Evolutionary conservation across 192 early-diverging fungal species (phyloP).

Genomic region (Neocallimastix lanati): DNA sequence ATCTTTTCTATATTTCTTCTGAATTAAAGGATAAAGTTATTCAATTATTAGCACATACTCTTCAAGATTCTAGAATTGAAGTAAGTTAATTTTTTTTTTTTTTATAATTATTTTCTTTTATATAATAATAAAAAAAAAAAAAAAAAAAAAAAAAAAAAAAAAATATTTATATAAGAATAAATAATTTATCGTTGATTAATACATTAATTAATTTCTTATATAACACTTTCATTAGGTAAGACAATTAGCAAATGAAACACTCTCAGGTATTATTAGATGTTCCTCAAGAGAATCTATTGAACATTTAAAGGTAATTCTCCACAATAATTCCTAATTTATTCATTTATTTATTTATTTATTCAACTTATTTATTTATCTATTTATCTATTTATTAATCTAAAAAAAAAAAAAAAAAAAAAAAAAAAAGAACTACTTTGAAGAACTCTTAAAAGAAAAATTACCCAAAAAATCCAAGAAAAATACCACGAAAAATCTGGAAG

Average conservation of each 20-base stretch:
- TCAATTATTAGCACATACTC: not conserved
- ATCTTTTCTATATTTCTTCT: conserved; percentile 32
- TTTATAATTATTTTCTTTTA: too few species aligned
- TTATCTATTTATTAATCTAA: too few species aligned
- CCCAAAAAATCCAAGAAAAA: not conserved
- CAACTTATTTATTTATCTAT: too few species aligned
- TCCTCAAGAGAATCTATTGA: conserved; percentile 46
- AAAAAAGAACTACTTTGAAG: not conserved
- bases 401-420: too few species aligned
- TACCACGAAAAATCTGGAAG: not conserved
- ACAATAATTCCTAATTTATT: too few species aligned
- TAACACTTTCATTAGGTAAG: conserved; percentile 30
- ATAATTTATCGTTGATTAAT: too few species aligned
- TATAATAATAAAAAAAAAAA: too few species aligned
- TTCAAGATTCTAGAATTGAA: not conserved
- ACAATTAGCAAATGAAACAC: conserved; percentile 50
- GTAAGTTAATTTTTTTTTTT: not conserved
- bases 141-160: too few species aligned
- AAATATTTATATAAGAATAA: too few species aligned
- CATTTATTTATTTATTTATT: not conserved
- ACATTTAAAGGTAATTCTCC: conserved; percentile 22
- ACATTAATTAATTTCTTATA: too few species aligned
- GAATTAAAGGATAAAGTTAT: not conserved
- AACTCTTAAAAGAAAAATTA: not conserved
- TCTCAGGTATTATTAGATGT: conserved; percentile 60